Evolutionary conservation across 129 eudicot species (phyloP).

Genomic region (Tagetes patula): DNA sequence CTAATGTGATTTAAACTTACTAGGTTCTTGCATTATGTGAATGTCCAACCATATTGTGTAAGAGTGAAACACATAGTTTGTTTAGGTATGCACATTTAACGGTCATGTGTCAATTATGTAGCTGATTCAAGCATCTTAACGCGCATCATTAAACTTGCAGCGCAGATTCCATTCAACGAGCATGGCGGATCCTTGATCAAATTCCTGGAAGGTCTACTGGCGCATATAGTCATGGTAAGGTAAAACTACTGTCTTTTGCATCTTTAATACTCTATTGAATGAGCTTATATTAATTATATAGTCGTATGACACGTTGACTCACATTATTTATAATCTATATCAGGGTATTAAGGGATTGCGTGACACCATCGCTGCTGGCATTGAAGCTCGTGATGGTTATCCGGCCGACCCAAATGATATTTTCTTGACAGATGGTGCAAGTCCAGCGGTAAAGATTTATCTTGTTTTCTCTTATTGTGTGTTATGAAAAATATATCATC

Average conservation of each 20-base stretch:
- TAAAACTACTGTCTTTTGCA: conserved; percentile 24
- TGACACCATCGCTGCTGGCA: conserved; percentile 93
- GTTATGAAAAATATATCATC: not conserved
- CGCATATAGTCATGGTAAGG: conserved; percentile 99
- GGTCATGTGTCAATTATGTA: not conserved
- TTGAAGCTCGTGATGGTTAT: conserved; percentile 98
- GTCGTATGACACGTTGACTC: conserved; percentile 7
- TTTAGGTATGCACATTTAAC: conserved; percentile 61
- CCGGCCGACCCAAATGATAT: conserved; percentile 89
- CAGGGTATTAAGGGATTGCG: conserved; percentile 97
- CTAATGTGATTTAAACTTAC: not conserved
- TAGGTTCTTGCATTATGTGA: conserved; percentile 98
- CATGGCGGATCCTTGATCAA: conserved; percentile 92
- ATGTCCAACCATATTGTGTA: conserved; percentile 90
- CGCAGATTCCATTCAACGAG: conserved; percentile 88
- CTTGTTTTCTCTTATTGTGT: not conserved
- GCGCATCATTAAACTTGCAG: conserved; percentile 33
- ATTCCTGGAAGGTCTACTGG: conserved; percentile 99
- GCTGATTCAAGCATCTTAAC: not conserved
- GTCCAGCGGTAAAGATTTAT: conserved; percentile 78
- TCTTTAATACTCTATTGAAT: not conserved
- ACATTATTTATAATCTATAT: conserved; percentile 9
- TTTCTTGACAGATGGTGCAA: conserved; percentile 98
- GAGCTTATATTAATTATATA: not conserved
- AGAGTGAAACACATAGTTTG: conserved; percentile 81